A percentile compares a stretch with the other conserved stretches of the same genome.
phyloP scores from a whole-genome alignment of 352 stramenopile genomes.

The Phytopythium cucurbitacearum region DNA sequence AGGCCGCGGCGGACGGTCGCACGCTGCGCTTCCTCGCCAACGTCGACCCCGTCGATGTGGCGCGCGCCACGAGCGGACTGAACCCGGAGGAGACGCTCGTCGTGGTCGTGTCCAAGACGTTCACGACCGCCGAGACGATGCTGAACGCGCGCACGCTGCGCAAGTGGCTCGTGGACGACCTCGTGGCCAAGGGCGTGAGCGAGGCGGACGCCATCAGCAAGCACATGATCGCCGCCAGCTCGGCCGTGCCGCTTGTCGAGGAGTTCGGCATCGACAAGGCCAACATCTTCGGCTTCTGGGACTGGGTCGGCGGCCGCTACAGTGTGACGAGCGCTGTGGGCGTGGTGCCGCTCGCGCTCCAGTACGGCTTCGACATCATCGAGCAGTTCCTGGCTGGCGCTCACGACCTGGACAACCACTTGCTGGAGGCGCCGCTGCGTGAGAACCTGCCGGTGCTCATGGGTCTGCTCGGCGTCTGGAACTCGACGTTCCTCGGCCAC shows the following conservation, averaged over 20 bases:
- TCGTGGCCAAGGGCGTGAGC: slow-evolving; percentile 73
- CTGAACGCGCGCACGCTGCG: slow-evolving; percentile 96
- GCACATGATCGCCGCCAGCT: slow-evolving; percentile 92
- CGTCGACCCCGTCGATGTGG: slow-evolving; percentile 97
- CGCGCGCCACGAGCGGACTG: slow-evolving; percentile 84
- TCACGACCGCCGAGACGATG: slow-evolving; percentile 99
- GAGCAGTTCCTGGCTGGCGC: slow-evolving; percentile 93
- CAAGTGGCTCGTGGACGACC: slow-evolving; percentile 94
- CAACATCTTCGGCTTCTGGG: slow-evolving; percentile 99
- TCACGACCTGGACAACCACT: slow-evolving; percentile 97
- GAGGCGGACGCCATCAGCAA: slow-evolving; percentile 89
- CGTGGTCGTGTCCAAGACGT: slow-evolving; percentile 98
- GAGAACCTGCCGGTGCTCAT: slow-evolving; percentile 97
- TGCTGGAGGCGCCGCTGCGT: slow-evolving; percentile 90
- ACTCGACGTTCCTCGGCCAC: slow-evolving; percentile 97
- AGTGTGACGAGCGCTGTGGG: slow-evolving; percentile 97
- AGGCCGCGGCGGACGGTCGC: slow-evolving; percentile 81
- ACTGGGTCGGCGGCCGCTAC: slow-evolving; percentile 98
- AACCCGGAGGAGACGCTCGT: slow-evolving; percentile 96
- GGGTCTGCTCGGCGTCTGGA: slow-evolving; percentile 97
- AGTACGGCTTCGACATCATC: slow-evolving; percentile 94
- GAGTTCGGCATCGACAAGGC: slow-evolving; percentile 93
- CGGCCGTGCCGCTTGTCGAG: slow-evolving; percentile 73
- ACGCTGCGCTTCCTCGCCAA: slow-evolving; percentile 96
- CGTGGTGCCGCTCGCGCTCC: slow-evolving; percentile 94